Evolutionary conservation across 202 grass and related monocot genomes (phyloP), one percentile per base, ranked within the genome.

Genomic region (Digitaria exilis): DNA sequence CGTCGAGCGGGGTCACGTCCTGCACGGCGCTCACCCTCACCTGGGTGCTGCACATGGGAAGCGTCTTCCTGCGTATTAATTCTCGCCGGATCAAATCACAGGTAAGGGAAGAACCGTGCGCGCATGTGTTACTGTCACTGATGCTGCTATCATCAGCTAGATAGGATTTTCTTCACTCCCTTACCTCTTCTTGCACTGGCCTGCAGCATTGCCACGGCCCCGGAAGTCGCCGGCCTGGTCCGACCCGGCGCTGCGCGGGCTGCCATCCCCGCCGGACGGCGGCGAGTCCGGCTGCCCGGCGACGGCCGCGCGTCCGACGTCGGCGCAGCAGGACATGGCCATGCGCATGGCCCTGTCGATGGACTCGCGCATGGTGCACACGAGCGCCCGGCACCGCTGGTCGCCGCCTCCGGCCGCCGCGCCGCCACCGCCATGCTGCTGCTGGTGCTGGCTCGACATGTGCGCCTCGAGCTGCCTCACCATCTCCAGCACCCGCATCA

Each of bases 131-230:
- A n/a, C n/a, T n/a, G n/a, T n/a, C n/a, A n/a, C 8, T 43, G 21
- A 10, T 4, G 21, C 26, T 44, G 2, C 17, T 21, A 21, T 21
- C 4, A 50, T 50, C 48, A 50, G 48, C 4, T 9, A 44, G 37
- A 39, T 10, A 31, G 14, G 24, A 0, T 16, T 12, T 19, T 29
- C 31, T 42, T 68, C 7, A 15, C 31, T 35, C 49, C 18, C 71
- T 7, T 72, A 96, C 96, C 93, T 94, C 80, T 96, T 99, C 85
- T 99, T 96, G 78, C 37, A 84, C 51, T 86, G 85, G 71, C 91
- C 92, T 9, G 74, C 42, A 4, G 50, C 88, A 75, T 75, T 62
- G 74, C 84, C 82, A 18, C 89, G 83, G 79, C 77, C 84, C 32
- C 87, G 80, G 82, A 69, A 82, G 11, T 90, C 87, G 28, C 28